A percentile compares a stretch with the other conserved stretches of the same genome.
phyloP scores from a whole-genome alignment of 2,329 filamentous ascomycete genomes.

The Trichophaea hybrida region DNA sequence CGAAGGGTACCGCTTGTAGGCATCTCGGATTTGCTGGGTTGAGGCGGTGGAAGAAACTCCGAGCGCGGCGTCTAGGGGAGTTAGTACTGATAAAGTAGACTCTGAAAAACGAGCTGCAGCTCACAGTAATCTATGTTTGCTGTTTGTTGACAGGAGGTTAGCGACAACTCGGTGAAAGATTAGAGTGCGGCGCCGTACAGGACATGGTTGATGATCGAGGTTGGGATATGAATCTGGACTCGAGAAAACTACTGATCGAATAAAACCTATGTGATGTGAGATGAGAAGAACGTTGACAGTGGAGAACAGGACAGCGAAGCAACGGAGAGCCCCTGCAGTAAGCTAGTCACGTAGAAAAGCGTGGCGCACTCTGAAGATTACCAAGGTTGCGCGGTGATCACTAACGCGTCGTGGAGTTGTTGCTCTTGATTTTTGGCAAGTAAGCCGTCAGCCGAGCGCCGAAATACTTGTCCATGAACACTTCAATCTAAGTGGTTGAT shows the following conservation, averaged over 20 bases:
- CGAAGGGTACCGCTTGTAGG: conserved; percentile 63
- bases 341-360: not conserved
- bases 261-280: not conserved
- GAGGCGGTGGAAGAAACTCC: conserved; percentile 57
- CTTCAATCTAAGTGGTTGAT: too few species aligned
- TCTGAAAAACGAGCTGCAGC: not conserved
- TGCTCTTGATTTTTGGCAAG: too few species aligned
- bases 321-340: not conserved
- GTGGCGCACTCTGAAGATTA: too few species aligned
- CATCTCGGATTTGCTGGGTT: conserved; percentile 70
- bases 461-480: too few species aligned
- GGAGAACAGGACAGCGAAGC: not conserved
- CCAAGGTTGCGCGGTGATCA: too few species aligned
- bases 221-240: not conserved
- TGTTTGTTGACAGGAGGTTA: not conserved
- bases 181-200: not conserved
- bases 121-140: conserved; percentile 10
- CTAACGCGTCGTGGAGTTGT: too few species aligned
- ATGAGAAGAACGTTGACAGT: not conserved
- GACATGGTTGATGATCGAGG: not conserved
- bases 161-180: not conserved
- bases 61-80: conserved; percentile 51
- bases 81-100: not conserved
- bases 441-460: too few species aligned
- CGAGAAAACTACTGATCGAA: not conserved